These are phyloP conservation scores for Pythium biforme DNA, from an alignment of 352 stramenopile species.

Conservation along the genomic window DNA sequence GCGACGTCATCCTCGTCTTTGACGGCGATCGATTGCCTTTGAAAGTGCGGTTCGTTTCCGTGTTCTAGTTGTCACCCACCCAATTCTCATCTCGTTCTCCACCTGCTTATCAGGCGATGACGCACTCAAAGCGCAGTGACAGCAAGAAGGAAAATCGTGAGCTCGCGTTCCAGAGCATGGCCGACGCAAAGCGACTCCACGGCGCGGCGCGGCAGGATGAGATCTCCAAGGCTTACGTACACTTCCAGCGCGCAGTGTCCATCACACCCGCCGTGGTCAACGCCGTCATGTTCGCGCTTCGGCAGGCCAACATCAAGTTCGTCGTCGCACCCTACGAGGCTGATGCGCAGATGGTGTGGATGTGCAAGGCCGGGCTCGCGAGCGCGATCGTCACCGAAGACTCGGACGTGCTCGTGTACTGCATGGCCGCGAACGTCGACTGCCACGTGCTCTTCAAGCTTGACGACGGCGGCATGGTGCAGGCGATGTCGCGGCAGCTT, in stretches of 20 bases:
- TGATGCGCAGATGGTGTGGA: conserved; percentile 80
- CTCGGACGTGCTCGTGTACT: conserved; percentile 80
- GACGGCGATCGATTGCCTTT: conserved; percentile 71
- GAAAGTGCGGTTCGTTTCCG: conserved; percentile 40
- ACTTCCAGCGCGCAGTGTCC: conserved; percentile 64
- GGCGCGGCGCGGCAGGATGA: conserved; percentile 49
- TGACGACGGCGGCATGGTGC: conserved; percentile 56
- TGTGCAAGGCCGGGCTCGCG: conserved; percentile 59
- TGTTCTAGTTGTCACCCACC: background rate
- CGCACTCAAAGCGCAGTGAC: conserved; percentile 58
- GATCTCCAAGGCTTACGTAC: conserved; percentile 52
- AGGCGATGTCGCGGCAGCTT: conserved; percentile 59
- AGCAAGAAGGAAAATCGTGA: conserved; percentile 59
- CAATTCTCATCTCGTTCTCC: too few relatives aligned
- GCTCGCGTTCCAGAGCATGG: conserved; percentile 50
- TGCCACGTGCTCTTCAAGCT: conserved; percentile 69
- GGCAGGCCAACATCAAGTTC: conserved; percentile 42
- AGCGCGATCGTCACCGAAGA: conserved; percentile 79
- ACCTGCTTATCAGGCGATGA: conserved; percentile 39
- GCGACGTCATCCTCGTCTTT: conserved; percentile 68
- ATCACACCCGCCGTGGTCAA: conserved; percentile 62
- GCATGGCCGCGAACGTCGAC: conserved; percentile 48
- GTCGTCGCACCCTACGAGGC: conserved; percentile 78
- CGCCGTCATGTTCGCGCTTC: conserved; percentile 58
- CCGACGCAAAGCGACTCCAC: conserved; percentile 42